Evolutionary conservation across 345 rosid genomes (phyloP).

Genomic region (Litchi chinensis): DNA sequence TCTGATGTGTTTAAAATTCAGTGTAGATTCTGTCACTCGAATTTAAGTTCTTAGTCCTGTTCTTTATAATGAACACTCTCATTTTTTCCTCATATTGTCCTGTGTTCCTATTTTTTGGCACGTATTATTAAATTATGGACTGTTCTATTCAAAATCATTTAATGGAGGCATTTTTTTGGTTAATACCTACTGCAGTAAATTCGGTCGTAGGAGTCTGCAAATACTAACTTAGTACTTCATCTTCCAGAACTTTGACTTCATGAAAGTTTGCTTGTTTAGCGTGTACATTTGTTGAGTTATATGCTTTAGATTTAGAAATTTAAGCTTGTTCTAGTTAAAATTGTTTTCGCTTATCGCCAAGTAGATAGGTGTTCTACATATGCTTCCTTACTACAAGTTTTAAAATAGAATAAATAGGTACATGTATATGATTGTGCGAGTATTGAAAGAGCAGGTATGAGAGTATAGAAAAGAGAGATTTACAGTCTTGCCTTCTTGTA

Average conservation of each 20-base stretch:
- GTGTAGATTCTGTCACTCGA: background rate
- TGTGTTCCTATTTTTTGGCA: background rate
- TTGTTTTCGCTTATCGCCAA: background rate
- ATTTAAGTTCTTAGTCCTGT: background rate
- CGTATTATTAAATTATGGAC: background rate
- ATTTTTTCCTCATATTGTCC: background rate
- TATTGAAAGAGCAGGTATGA: background rate
- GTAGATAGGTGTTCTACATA: background rate
- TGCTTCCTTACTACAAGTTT: background rate
- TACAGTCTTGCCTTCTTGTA: background rate
- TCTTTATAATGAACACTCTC: background rate
- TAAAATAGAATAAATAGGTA: background rate
- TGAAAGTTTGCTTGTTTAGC: background rate
- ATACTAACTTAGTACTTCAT: background rate
- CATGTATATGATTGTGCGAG: background rate
- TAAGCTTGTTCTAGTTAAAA: background rate
- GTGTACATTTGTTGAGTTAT: background rate
- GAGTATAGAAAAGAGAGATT: background rate
- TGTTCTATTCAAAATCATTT: background rate
- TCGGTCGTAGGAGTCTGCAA: background rate
- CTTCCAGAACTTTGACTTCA: background rate
- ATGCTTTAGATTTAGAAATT: background rate
- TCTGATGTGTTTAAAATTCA: background rate
- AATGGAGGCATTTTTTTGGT: background rate
- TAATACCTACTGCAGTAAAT: background rate